These are phyloP conservation scores for Arachnomyces sp. DNA, from an alignment of 2,329 filamentous ascomycete genomes.

Conservation along the genomic window DNA sequence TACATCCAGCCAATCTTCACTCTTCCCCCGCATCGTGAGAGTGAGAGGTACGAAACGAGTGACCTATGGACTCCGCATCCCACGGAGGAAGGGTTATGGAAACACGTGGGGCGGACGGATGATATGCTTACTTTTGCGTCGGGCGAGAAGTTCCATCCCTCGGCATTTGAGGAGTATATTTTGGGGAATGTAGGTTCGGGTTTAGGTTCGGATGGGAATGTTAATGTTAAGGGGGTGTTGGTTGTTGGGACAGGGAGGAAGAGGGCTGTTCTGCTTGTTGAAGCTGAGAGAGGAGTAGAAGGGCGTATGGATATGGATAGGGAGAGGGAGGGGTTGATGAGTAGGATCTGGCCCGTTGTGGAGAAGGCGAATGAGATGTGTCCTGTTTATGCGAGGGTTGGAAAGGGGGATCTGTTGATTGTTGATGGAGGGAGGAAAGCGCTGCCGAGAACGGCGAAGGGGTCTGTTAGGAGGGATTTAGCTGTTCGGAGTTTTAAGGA, in stretches of 20 bases:
- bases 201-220: constrained; percentile 9
- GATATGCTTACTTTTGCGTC: constrained; percentile 16
- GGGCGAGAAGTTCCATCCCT: constrained; percentile 16
- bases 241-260: constrained; percentile 17
- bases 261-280: constrained; percentile 19
- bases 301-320: constrained; percentile 1
- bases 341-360: constrained; percentile 24
- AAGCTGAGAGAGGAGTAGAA: constrained; percentile 4
- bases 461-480: no score
- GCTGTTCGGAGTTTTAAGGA: constrained; percentile 21
- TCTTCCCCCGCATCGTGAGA: constrained; percentile 24
- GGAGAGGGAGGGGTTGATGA: constrained; percentile 16
- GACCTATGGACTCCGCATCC: constrained; percentile 28
- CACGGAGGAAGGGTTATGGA: constrained; percentile 16
- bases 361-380: constrained; percentile 21
- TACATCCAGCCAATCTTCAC: constrained; percentile 21
- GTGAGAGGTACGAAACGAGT: constrained; percentile 24
- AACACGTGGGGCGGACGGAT: constrained; percentile 11
- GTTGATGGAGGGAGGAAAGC: constrained; percentile 16
- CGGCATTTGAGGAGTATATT: constrained; percentile 19
- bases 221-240: constrained; percentile 10
- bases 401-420: constrained; percentile 23
- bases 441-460: no score
- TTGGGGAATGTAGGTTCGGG: no score
- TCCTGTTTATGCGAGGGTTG: constrained; percentile 22